phyloP scores from a whole-genome alignment of 2,329 filamentous ascomycete species.

The Colletotrichum musae region DNA sequence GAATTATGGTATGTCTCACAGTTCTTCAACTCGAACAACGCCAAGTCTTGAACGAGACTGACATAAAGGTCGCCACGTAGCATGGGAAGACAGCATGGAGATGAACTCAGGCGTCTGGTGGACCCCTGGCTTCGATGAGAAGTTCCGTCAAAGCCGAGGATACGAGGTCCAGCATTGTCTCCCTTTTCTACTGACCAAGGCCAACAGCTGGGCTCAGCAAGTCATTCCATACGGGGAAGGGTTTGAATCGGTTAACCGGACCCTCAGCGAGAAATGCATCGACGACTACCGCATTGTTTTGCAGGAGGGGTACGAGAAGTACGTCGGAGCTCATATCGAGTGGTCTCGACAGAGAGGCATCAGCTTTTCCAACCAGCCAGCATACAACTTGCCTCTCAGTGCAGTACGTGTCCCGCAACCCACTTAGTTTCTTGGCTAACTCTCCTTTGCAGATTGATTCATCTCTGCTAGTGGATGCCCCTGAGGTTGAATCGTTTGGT shows the following conservation, averaged over 20 bases:
- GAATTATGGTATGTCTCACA: conserved; percentile 42
- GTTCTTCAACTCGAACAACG: not conserved
- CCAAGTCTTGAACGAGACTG: too few species aligned
- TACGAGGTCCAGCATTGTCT: conserved; percentile 42
- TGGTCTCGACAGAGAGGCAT: conserved; percentile 42
- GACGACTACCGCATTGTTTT: conserved; percentile 44
- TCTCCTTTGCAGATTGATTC: conserved; percentile 1
- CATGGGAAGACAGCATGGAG: conserved; percentile 48
- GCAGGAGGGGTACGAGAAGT: conserved; percentile 43
- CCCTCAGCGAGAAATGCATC: conserved; percentile 31
- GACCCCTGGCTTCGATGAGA: conserved; percentile 42
- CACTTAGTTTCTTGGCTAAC: not conserved
- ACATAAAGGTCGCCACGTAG: conserved; percentile 8
- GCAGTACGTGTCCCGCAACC: conserved; percentile 38
- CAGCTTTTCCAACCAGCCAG: conserved; percentile 44
- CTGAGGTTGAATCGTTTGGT: conserved; percentile 46
- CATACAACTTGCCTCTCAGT: conserved; percentile 47
- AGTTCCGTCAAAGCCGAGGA: conserved; percentile 39
- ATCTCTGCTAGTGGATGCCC: conserved; percentile 42
- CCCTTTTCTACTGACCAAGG: conserved; percentile 45
- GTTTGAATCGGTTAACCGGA: conserved; percentile 41
- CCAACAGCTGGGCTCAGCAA: conserved; percentile 42
- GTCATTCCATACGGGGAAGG: conserved; percentile 43
- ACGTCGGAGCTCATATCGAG: conserved; percentile 30
- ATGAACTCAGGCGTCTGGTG: conserved; percentile 45